phyloP scores from a whole-genome alignment of 225 moss, liverwort and hornwort genomes.

The Straminergon stramineum region DNA sequence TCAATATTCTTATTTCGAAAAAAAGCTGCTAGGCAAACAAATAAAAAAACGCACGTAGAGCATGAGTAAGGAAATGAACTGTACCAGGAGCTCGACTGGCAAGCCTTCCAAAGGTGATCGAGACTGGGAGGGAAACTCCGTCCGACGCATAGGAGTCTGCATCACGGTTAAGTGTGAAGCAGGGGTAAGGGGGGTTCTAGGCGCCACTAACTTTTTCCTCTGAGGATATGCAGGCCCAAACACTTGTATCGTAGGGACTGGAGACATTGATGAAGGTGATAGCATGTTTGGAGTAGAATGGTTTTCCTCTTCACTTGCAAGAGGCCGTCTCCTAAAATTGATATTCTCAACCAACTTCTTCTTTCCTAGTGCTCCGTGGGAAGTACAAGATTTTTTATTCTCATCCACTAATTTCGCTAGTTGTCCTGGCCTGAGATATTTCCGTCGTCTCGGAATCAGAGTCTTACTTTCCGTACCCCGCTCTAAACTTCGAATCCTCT shows the following conservation, averaged over 20 bases:
- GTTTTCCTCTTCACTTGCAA: neutral
- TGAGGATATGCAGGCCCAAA: slow-evolving; percentile 38
- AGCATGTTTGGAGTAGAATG: neutral
- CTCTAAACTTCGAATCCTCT: slow-evolving; percentile 21
- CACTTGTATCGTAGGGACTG: slow-evolving; percentile 12
- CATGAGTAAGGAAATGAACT: neutral
- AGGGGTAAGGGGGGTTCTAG: slow-evolving; percentile 38
- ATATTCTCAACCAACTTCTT: slow-evolving; percentile 26
- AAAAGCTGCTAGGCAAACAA: too few species aligned
- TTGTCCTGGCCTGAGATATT: slow-evolving; percentile 32
- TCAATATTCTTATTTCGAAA: neutral
- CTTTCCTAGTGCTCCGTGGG: slow-evolving; percentile 21
- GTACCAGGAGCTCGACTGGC: slow-evolving; percentile 37
- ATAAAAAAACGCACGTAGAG: neutral
- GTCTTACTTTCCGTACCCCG: slow-evolving; percentile 9
- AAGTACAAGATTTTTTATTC: slow-evolving; percentile 15
- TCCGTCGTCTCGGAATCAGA: slow-evolving; percentile 22
- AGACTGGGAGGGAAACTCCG: slow-evolving; percentile 1
- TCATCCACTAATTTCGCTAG: slow-evolving; percentile 31
- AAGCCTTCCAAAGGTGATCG: slow-evolving; percentile 26
- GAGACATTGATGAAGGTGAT: slow-evolving; percentile 18
- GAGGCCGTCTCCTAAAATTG: slow-evolving; percentile 4
- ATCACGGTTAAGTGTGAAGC: slow-evolving; percentile 30
- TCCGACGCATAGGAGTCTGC: slow-evolving; percentile 18
- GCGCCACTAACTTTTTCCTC: slow-evolving; percentile 38